phyloP scores from a whole-genome alignment of 2,329 filamentous ascomycete species.

The Alternaria metachromatica region DNA sequence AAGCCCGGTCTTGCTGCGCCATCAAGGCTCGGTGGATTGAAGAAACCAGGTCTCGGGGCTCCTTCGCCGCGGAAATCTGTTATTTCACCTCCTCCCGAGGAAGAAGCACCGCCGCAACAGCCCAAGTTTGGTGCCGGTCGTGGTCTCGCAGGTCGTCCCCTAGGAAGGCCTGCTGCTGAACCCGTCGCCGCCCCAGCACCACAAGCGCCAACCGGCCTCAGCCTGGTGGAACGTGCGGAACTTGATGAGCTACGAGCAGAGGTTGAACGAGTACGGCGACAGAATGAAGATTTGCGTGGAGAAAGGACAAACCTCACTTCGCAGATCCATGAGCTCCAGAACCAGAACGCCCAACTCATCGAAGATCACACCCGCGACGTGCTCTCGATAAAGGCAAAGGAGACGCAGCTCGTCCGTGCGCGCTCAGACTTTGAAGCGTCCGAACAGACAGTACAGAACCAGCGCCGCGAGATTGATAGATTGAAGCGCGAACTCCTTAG shows the following conservation, averaged over 20 bases:
- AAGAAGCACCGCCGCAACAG: slow-evolving; percentile 53
- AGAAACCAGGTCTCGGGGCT: slow-evolving; percentile 51
- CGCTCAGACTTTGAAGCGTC: slow-evolving; percentile 88
- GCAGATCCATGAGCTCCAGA: slow-evolving; percentile 92
- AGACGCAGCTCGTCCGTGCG: slow-evolving; percentile 93
- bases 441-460: slow-evolving; percentile 82
- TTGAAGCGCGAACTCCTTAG: slow-evolving; percentile 82
- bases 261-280: slow-evolving; percentile 77
- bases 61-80: slow-evolving; percentile 52
- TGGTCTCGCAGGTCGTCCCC: slow-evolving; percentile 83
- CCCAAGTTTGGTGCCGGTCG: slow-evolving; percentile 69
- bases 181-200: slow-evolving; percentile 52
- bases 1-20: slow-evolving; percentile 49
- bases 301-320: slow-evolving; percentile 83
- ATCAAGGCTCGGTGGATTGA: slow-evolving; percentile 50
- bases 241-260: slow-evolving; percentile 85
- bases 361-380: slow-evolving; percentile 97
- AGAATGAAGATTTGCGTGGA: slow-evolving; percentile 80
- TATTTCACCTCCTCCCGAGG: slow-evolving; percentile 54
- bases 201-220: slow-evolving; percentile 67
- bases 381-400: slow-evolving; percentile 95
- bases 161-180: slow-evolving; percentile 85
- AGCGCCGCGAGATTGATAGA: slow-evolving; percentile 87
- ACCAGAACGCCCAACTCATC: slow-evolving; percentile 94
- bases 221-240: slow-evolving; percentile 86